Evolutionary conservation across 2,329 filamentous ascomycete species (phyloP).

Genomic region (Fusarium sambucinum): DNA sequence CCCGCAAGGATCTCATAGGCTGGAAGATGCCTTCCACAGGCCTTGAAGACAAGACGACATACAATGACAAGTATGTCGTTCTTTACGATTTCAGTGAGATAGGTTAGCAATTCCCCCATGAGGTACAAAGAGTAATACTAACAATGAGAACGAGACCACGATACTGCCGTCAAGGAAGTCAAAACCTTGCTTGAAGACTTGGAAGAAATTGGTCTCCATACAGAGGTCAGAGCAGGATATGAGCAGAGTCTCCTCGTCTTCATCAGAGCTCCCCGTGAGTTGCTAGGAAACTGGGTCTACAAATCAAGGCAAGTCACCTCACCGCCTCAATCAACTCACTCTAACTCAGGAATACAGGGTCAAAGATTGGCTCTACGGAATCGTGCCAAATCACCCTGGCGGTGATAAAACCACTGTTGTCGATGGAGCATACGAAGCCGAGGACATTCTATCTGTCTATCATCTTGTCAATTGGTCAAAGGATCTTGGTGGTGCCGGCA

Average conservation of each 20-base stretch:
- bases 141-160: constrained; percentile 46
- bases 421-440: constrained; percentile 68
- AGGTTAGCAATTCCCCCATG: constrained; percentile 41
- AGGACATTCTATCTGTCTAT: constrained; percentile 77
- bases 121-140: fast-evolving
- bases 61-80: constrained; percentile 58
- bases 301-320: constrained; percentile 66
- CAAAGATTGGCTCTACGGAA: constrained; percentile 80
- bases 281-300: constrained; percentile 74
- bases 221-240: constrained; percentile 77
- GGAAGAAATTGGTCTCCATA: constrained; percentile 72
- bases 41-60: constrained; percentile 35
- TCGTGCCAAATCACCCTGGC: constrained; percentile 72
- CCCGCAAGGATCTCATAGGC: constrained; percentile 16
- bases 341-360: constrained; percentile 61
- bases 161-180: constrained; percentile 53
- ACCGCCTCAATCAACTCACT: fast-evolving
- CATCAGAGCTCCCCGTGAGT: constrained; percentile 70
- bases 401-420: constrained; percentile 64
- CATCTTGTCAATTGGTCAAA: constrained; percentile 72
- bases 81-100: constrained; percentile 54
- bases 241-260: constrained; percentile 77
- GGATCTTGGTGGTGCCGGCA: constrained; percentile 70
- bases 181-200: constrained; percentile 68
- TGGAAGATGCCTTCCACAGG: constrained; percentile 20